Conservation (phyloP, 116 monocot species). For the Cymodocea nodosa region DNA sequence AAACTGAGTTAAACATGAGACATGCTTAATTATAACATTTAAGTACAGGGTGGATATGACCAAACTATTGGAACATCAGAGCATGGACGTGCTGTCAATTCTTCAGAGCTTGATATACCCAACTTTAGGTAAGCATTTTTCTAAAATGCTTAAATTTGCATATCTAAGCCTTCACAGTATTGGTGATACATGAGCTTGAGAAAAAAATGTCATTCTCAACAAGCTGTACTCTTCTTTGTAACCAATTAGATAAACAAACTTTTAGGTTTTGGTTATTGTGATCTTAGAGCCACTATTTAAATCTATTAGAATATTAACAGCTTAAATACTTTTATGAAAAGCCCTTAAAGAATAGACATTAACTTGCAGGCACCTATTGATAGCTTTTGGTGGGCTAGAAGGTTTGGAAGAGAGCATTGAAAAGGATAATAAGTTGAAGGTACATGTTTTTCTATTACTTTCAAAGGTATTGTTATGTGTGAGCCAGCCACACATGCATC, state of each 20-base stretch:
- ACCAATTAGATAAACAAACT: no score
- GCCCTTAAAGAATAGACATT: background rate
- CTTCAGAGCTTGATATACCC: constrained; percentile 74
- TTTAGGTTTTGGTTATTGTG: no score
- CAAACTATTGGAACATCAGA: constrained; percentile 92
- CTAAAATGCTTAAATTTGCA: no score
- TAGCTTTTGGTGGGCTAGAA: constrained; percentile 85
- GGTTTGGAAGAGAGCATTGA: constrained; percentile 93
- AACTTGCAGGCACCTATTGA: constrained; percentile 66
- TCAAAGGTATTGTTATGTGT: background rate
- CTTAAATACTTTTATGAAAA: background rate
- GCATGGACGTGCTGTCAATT: constrained; percentile 61
- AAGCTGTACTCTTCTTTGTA: no score
- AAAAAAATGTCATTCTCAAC: no score
- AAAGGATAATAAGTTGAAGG: constrained; percentile 77
- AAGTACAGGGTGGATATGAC: constrained; percentile 76
- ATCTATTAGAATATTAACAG: no score
- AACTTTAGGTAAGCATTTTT: constrained; percentile 30
- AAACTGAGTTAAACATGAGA: background rate
- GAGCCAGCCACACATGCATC: background rate
- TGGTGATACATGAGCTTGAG: no score
- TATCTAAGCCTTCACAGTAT: no score
- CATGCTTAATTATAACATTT: background rate
- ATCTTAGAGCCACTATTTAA: no score
- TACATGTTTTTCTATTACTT: constrained; percentile 6